phyloP scores from a whole-genome alignment of 2,329 filamentous ascomycete species.

The Macrophomina pseudophaseolina region DNA sequence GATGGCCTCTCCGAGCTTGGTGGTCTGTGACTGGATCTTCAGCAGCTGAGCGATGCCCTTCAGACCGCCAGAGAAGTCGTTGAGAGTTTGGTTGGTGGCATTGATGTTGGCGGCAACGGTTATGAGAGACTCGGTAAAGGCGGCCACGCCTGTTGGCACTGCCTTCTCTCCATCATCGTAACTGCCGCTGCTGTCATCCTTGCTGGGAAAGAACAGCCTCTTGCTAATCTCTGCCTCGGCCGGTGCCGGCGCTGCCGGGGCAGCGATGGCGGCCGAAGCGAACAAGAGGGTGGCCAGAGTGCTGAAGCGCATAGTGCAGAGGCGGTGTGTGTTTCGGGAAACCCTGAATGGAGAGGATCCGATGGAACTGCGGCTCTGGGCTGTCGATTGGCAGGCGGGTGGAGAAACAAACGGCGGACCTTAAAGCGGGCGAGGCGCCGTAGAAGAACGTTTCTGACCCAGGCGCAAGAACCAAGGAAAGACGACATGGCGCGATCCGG shows the following conservation, averaged over 20 bases:
- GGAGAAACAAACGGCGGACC: background rate
- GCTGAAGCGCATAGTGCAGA: constrained; percentile 2
- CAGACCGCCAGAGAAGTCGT: constrained; percentile 6
- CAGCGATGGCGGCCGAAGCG: background rate
- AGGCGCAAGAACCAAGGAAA: background rate
- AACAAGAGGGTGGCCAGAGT: background rate
- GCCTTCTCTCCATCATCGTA: background rate
- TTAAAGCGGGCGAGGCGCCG: background rate
- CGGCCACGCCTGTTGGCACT: background rate
- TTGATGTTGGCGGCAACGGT: constrained; percentile 4
- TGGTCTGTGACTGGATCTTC: constrained; percentile 10
- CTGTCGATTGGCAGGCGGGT: background rate
- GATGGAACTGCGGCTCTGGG: background rate
- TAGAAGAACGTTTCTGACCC: background rate
- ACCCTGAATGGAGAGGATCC: background rate
- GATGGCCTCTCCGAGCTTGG: constrained; percentile 5
- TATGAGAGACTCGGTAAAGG: constrained; percentile 1
- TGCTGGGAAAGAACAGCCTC: background rate
- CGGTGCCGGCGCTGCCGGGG: background rate
- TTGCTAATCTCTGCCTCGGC: background rate
- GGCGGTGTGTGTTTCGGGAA: background rate
- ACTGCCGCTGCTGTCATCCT: background rate
- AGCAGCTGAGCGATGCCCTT: constrained; percentile 17
- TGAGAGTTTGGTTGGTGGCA: constrained; percentile 4
- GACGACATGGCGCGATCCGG: background rate